Conservation (phyloP, 2,329 filamentous ascomycete species). For the Fusarium pseudoanthophilum region DNA sequence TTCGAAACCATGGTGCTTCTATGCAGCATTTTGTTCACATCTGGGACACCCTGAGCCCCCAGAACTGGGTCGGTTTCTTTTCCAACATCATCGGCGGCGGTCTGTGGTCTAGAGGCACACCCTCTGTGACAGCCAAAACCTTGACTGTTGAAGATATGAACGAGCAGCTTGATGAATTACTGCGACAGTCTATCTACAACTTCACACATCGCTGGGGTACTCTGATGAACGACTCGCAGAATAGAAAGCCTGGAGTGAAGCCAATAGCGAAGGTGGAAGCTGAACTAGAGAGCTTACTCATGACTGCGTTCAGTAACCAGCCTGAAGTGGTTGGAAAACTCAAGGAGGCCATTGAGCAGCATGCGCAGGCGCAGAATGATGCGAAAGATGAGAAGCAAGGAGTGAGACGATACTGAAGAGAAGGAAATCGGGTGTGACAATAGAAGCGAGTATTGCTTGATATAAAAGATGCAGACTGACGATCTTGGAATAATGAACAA, state of each 20-base stretch:
- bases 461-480: conserved; percentile 7
- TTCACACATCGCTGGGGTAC: conserved; percentile 71
- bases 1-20: conserved; percentile 59
- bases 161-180: conserved; percentile 71
- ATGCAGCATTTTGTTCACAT: conserved; percentile 73
- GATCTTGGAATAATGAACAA: background rate
- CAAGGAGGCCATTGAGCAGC: conserved; percentile 69
- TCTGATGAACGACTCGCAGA: conserved; percentile 60
- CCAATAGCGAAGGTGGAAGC: conserved; percentile 64
- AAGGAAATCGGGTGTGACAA: background rate
- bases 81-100: conserved; percentile 66
- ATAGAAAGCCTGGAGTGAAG: conserved; percentile 60
- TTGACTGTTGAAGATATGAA: conserved; percentile 67
- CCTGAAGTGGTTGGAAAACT: conserved; percentile 68
- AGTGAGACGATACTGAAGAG: conserved; percentile 45
- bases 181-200: conserved; percentile 70
- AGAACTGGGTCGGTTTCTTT: conserved; percentile 69
- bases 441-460: conserved; percentile 12
- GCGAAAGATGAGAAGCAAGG: conserved; percentile 51
- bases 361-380: conserved; percentile 64
- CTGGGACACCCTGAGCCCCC: conserved; percentile 70
- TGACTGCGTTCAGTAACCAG: conserved; percentile 68
- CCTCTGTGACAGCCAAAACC: conserved; percentile 52
- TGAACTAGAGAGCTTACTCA: conserved; percentile 67
- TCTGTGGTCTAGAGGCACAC: conserved; percentile 56